Evolutionary conservation across 495 filamentous ascomycete species (phyloP).

Genomic region (Amphirosellinia nigrospora): DNA sequence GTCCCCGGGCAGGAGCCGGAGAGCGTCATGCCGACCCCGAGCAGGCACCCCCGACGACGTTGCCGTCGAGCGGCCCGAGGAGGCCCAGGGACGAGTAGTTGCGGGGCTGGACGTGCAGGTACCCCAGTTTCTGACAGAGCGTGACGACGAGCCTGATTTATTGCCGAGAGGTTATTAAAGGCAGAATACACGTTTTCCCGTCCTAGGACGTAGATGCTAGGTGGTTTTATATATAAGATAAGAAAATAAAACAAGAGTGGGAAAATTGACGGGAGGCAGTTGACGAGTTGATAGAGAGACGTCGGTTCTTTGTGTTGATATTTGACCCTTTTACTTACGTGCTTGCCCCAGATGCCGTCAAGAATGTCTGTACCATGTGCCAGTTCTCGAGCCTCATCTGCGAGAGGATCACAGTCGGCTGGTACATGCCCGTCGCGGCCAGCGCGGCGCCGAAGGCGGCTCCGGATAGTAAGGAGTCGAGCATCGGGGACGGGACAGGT

Average conservation of each 20-base stretch:
- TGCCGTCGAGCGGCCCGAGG: constrained; percentile 56
- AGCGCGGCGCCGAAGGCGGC: constrained; percentile 62
- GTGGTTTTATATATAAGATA: background rate
- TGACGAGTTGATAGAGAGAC: background rate
- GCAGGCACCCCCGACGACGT: constrained; percentile 61
- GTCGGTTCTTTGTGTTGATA: background rate
- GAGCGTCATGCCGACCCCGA: constrained; percentile 61
- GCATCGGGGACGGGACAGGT: constrained; percentile 7
- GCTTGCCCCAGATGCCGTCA: constrained; percentile 58
- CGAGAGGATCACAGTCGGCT: constrained; percentile 56
- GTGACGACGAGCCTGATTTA: constrained; percentile 38
- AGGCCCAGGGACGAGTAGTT: constrained; percentile 45
- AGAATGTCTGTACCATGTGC: constrained; percentile 64
- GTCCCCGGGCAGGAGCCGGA: constrained; percentile 64
- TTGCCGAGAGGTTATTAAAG: background rate
- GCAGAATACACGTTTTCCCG: background rate
- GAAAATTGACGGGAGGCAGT: background rate
- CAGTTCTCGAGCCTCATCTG: constrained; percentile 62
- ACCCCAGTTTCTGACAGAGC: constrained; percentile 39
- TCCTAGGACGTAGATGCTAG: background rate
- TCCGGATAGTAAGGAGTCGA: constrained; percentile 46
- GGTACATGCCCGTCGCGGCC: constrained; percentile 57
- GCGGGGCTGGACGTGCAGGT: constrained; percentile 42
- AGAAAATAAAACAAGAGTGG: background rate
- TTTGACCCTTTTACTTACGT: constrained; percentile 53